These are phyloP conservation scores for Aphanomyces astaci DNA, from an alignment of 352 stramenopile genomes.

Conservation along the genomic window DNA sequence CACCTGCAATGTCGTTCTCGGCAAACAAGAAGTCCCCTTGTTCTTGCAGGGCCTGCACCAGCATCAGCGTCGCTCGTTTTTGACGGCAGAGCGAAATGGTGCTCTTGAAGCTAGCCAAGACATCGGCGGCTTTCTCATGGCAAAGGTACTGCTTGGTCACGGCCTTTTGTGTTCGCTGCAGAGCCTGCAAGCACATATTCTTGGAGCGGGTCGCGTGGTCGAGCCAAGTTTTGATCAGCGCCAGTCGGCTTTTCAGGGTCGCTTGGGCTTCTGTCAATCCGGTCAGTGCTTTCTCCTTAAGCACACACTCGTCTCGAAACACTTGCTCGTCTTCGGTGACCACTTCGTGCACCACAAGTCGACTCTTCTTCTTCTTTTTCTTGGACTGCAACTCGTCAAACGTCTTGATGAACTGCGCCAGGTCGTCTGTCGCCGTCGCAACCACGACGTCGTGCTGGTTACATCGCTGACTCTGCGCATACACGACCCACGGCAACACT, in stretches of 20 bases:
- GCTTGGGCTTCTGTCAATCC: slow-evolving; percentile 23
- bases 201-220: slow-evolving; percentile 29
- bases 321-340: slow-evolving; percentile 50
- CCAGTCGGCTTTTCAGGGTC: neutral
- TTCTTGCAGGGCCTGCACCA: slow-evolving; percentile 57
- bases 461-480: slow-evolving; percentile 57
- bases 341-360: slow-evolving; percentile 60
- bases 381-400: slow-evolving; percentile 58
- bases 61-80: slow-evolving; percentile 51
- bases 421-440: slow-evolving; percentile 26
- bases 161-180: slow-evolving; percentile 43
- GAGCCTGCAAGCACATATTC: slow-evolving; percentile 54
- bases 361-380: slow-evolving; percentile 81
- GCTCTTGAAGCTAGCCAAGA: slow-evolving; percentile 37
- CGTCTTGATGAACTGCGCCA: slow-evolving; percentile 33
- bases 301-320: slow-evolving; percentile 33
- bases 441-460: slow-evolving; percentile 31
- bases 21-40: slow-evolving; percentile 64
- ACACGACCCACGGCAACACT: slow-evolving; percentile 48
- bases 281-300: slow-evolving; percentile 23
- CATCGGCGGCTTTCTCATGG: slow-evolving; percentile 23
- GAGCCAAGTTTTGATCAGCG: neutral
- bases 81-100: slow-evolving; percentile 51
- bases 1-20: slow-evolving; percentile 31
- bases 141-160: slow-evolving; percentile 37